Evolutionary conservation across 805 yeast species (phyloP).

Genomic region (Metschnikowia rubicola): DNA sequence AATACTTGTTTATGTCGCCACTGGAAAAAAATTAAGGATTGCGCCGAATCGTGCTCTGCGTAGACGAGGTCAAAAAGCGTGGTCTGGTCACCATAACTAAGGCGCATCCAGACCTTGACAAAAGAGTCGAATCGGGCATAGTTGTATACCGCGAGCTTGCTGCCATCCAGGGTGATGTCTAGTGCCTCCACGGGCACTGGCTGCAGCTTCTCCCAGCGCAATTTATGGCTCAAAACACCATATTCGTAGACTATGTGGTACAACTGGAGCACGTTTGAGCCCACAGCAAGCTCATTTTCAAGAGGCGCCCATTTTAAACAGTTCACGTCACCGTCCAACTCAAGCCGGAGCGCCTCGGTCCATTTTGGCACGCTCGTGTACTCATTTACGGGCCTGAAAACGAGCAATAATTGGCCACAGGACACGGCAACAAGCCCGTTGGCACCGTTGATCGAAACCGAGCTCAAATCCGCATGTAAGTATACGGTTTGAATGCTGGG

Average conservation of each 20-base stretch:
- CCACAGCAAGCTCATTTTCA: constrained; percentile 57
- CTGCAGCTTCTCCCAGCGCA: constrained; percentile 50
- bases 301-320: constrained; percentile 52
- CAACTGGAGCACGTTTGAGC: constrained; percentile 51
- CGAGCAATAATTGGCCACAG: constrained; percentile 37
- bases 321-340: constrained; percentile 8
- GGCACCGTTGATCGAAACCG: constrained; percentile 58
- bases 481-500: constrained; percentile 70
- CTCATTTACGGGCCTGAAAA: constrained; percentile 58
- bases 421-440: constrained; percentile 62
- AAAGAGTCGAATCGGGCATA: constrained; percentile 60
- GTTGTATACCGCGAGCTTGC: constrained; percentile 55
- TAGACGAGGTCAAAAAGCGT: constrained; percentile 67
- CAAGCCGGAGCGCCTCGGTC: constrained; percentile 32
- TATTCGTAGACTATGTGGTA: constrained; percentile 50
- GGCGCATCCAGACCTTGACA: constrained; percentile 76
- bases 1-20: constrained; percentile 9
- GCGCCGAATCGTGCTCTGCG: constrained; percentile 52
- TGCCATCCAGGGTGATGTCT: constrained; percentile 63
- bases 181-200: constrained; percentile 59
- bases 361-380: constrained; percentile 44
- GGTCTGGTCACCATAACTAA: constrained; percentile 56
- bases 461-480: constrained; percentile 59
- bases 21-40: constrained; percentile 50
- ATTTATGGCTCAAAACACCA: constrained; percentile 34